Conservation (phyloP, 164 flowering plant species). For the Macadamia integrifolia region DNA sequence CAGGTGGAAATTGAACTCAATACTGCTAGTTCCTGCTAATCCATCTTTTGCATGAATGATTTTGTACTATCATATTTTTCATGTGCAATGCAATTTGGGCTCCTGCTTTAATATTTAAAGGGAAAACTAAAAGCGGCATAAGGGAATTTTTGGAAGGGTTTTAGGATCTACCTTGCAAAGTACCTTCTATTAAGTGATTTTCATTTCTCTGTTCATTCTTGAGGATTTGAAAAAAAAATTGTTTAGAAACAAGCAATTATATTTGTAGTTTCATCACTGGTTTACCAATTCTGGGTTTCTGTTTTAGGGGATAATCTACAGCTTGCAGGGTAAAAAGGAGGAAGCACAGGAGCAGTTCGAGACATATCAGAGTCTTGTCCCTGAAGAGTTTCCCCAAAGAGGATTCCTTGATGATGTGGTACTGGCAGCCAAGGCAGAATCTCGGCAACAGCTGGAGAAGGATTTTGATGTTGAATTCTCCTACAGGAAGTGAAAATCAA, state of each 20-base stretch:
- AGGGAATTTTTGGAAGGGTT: no score
- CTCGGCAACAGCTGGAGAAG: conserved; percentile 44
- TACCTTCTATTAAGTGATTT: no score
- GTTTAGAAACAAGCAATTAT: no score
- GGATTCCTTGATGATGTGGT: conserved; percentile 80
- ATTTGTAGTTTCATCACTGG: no score
- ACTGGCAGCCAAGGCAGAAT: conserved; percentile 55
- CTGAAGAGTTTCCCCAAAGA: conserved; percentile 84
- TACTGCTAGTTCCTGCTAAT: neutral
- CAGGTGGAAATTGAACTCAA: conserved; percentile 40
- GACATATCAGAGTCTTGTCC: conserved; percentile 70
- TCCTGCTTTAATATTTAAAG: neutral
- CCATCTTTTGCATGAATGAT: neutral
- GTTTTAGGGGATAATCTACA: conserved; percentile 79
- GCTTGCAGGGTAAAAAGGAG: conserved; percentile 58
- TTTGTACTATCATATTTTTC: neutral
- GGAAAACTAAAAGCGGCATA: neutral
- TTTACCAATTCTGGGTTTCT: conserved; percentile 2
- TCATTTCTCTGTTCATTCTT: no score
- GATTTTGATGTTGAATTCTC: conserved; percentile 39
- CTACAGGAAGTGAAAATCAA: conserved; percentile 15
- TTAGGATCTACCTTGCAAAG: no score
- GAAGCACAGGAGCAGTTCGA: conserved; percentile 82
- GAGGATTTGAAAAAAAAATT: no score
- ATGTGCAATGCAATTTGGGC: neutral